Base-by-base conservation (phyloP, 805 yeast species). In the Teunomyces kruisii region DNA sequence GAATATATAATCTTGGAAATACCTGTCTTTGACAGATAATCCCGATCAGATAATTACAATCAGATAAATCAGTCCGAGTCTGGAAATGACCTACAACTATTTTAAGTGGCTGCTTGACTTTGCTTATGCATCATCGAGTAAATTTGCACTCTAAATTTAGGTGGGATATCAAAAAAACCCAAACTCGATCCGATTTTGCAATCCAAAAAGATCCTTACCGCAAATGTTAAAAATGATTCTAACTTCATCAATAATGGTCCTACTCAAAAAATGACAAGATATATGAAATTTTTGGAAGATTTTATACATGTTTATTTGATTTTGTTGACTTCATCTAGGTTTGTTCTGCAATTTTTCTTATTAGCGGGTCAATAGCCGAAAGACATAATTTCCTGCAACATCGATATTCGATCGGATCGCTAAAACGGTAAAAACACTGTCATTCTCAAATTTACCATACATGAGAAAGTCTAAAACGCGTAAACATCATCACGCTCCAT, bases 171-270 rank as follows among this genome's bases (percentile, higher is more conserved):
- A 12, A 22, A 22, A 35, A 15, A 10, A 17, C 15, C 15, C 19
- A 22, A 17, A n/a, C 19, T 22, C 38, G 38, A 35, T 35, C 38
- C 38, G 38, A 35, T 35, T 35, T 35, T 35, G 38, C 38, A 35
- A 19, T 35, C 28, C 6, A 17, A 12, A n/a, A 19, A 35, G 28
- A 35, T 12, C 38, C 27, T 12, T 19, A 24, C 38, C 38, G 38
- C 38, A 35, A 33, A 35, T 4, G 12, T 9, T 35, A 19, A n/a
- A 19, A n/a, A 3, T 13, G 3, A 6, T 6, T 17, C 13, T 17
- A 22, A n/a, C 14, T n/a, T 3, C 14, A 6, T 4, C n/a, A 35
- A 12, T 19, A 22, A n/a, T 9, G 6, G n/a, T 3, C 12, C 10
- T 17, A 17, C 22, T 15, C 16, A 10, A 17, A 16, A 9, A 9